phyloP scores from a whole-genome alignment of 1,139 yeast genomes.

The Suhomyces kunorum region DNA sequence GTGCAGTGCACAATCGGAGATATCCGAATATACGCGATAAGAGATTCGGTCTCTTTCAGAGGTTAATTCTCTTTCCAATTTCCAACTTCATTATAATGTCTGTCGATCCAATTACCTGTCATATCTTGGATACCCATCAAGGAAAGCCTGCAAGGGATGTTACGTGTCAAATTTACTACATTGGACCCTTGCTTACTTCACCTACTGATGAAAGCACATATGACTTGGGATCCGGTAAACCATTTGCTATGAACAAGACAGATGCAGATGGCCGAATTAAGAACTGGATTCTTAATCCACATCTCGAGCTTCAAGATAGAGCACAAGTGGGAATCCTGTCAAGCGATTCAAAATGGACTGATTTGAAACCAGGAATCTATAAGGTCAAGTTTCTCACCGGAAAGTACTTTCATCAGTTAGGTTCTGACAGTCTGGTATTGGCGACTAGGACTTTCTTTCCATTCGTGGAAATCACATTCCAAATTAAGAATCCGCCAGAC shows the following conservation, averaged over 20 bases:
- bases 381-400: slow-evolving; percentile 76
- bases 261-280: slow-evolving; percentile 77
- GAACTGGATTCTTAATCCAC: slow-evolving; percentile 60
- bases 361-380: slow-evolving; percentile 60
- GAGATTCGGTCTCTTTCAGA: background rate
- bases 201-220: slow-evolving; percentile 30
- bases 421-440: slow-evolving; percentile 16
- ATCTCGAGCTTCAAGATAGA: slow-evolving; percentile 21
- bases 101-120: slow-evolving; percentile 75
- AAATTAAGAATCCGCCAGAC: slow-evolving; percentile 65
- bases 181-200: slow-evolving; percentile 30
- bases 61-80: background rate
- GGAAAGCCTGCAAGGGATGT: slow-evolving; percentile 80
- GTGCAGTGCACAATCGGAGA: slow-evolving; percentile 11
- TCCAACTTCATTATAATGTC: slow-evolving; percentile 7
- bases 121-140: slow-evolving; percentile 77
- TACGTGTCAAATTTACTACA: slow-evolving; percentile 54
- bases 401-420: slow-evolving; percentile 52
- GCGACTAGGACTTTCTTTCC: slow-evolving; percentile 68
- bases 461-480: slow-evolving; percentile 74
- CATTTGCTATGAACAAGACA: slow-evolving; percentile 67
- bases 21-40: slow-evolving; percentile 10
- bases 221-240: slow-evolving; percentile 29
- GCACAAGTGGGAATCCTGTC: slow-evolving; percentile 35
- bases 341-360: slow-evolving; percentile 35